Base-by-base conservation (phyloP, 1,284 basidiomycete genomes). In the Heterobasidion irregulare region DNA sequence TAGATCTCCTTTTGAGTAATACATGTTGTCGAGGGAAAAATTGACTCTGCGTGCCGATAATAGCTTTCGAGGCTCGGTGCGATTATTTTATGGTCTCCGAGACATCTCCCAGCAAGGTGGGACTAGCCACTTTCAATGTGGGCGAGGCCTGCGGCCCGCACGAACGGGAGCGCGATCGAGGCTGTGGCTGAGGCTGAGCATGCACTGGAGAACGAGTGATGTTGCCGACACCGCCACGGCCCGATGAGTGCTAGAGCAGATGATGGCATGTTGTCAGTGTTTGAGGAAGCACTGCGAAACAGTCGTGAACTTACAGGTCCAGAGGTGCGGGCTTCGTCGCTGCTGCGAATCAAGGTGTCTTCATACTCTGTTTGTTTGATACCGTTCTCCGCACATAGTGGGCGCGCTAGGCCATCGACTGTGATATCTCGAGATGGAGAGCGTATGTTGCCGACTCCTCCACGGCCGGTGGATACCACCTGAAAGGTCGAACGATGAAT, bases 381-480 rank as follows among this genome's bases (percentile, higher is more conserved):
- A 8, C 12, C 51, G 9, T 16, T 38, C 26, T 16, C 41, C n/a
- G n/a, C 12, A 6, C 12, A 6, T 47, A 12, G 44, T 13, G 52
- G 44, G 35, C 15, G 16, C 34, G 12, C 32, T 16, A 15, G n/a
- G 12, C 43, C 12, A 10, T 36, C n/a, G 33, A 15, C 32, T 50
- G 49, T 35, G n/a, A 44, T 19, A 26, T 47, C 32, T 32, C 52
- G 52, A 6, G 44, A 47, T 9, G 45, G 52, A 10, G 52, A 46
- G 34, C 45, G 52, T 13, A 53, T 47, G 16, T 53, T 53, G 7
- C 52, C 52, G 46, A 44, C 52, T 10, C 52, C 52, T 15, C 52
- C 52, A 12, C 52, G 43, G 15, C 52, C 52, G 45, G 43, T 47
- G 32, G 44, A 53, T 13, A 53, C 44, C 44, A 44, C 15, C 45